Evolutionary conservation across 805 yeast species (phyloP).

Genomic region (Zygotorulaspora sp.): DNA sequence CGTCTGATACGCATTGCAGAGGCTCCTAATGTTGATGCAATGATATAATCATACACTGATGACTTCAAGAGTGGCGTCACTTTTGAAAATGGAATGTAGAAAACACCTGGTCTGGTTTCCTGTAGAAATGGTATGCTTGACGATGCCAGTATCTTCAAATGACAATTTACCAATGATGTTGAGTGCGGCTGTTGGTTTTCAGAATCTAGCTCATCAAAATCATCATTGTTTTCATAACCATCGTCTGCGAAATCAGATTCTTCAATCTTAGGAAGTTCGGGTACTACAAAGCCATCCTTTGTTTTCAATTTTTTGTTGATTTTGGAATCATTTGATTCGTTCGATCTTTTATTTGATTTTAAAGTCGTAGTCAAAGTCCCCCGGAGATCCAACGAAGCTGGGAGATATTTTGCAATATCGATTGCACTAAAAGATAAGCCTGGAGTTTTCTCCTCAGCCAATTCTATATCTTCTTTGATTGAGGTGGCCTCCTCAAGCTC

Average conservation of each 20-base stretch:
- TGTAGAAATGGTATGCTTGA: constrained; percentile 54
- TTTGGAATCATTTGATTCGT: constrained; percentile 24
- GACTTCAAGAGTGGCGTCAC: constrained; percentile 45
- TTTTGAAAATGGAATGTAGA: constrained; percentile 57
- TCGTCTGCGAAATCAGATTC: constrained; percentile 28
- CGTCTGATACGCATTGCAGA: constrained; percentile 70
- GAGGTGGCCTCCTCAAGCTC: constrained; percentile 41
- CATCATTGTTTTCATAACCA: constrained; percentile 25
- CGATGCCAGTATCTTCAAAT: constrained; percentile 58
- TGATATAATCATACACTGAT: constrained; percentile 49
- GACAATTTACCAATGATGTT: constrained; percentile 47
- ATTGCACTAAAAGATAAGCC: constrained; percentile 39
- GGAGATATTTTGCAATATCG: constrained; percentile 41
- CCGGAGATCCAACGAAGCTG: constrained; percentile 41
- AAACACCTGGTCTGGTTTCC: constrained; percentile 52
- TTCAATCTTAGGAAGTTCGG: constrained; percentile 29
- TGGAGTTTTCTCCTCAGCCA: constrained; percentile 35
- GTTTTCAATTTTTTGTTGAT: constrained; percentile 40
- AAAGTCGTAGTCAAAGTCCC: constrained; percentile 44
- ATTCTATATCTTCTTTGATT: constrained; percentile 25
- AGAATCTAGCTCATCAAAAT: constrained; percentile 35
- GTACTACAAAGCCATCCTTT: constrained; percentile 37
- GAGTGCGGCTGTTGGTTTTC: constrained; percentile 33
- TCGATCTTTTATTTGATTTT: constrained; percentile 35
- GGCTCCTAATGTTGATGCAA: constrained; percentile 59